Evolutionary conservation across 2,329 filamentous ascomycete species (phyloP).

Genomic region (Amauroascus niger): DNA sequence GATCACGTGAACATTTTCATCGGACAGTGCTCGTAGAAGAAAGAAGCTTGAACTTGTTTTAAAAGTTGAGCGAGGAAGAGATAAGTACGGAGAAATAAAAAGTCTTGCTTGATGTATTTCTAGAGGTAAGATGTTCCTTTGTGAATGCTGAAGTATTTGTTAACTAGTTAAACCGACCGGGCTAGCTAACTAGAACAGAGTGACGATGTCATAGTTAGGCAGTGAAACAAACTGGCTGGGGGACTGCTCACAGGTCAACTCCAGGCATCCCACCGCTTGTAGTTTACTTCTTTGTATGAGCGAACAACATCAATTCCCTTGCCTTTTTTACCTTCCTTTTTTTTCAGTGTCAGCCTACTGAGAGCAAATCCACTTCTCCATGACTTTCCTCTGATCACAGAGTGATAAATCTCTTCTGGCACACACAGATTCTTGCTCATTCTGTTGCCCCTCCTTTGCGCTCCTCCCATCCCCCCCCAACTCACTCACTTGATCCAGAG

Average conservation of each 20-base stretch:
- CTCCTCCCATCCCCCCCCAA: background rate
- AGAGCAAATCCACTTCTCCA: background rate
- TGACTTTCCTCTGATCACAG: background rate
- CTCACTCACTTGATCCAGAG: too few species aligned
- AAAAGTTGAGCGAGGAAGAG: too few species aligned
- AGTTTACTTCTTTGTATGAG: background rate
- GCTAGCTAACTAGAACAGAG: background rate
- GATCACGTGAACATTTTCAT: too few species aligned
- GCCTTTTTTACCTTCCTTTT: background rate
- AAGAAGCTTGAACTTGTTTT: too few species aligned
- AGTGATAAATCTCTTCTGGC: background rate
- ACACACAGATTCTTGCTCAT: background rate
- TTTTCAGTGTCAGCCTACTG: background rate
- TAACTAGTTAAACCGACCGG: too few species aligned
- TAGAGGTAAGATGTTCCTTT: too few species aligned
- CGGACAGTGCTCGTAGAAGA: too few species aligned
- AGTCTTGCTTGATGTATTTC: too few species aligned
- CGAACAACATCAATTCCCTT: background rate
- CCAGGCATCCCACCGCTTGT: constrained; percentile 4
- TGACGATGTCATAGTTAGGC: background rate
- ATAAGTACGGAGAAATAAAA: too few species aligned
- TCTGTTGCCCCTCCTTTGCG: background rate
- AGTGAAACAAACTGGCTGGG: too few species aligned
- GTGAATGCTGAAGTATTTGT: too few species aligned
- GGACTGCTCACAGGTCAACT: too few species aligned